Evolutionary conservation across 148 eudicot species (phyloP).

Genomic region (Persicaria tinctoria): DNA sequence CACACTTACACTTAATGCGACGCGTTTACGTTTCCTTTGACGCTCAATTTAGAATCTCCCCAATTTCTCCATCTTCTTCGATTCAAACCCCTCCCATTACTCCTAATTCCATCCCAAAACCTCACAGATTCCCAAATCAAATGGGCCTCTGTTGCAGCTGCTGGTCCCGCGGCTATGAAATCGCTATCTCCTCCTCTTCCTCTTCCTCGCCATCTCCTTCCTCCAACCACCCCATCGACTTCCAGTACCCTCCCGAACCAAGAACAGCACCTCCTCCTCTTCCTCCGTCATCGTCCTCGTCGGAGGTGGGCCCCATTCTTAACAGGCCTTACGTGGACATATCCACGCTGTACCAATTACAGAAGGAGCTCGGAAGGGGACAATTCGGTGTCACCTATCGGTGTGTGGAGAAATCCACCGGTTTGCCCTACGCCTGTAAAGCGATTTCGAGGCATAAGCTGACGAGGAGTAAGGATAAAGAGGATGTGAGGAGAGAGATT

Average conservation of each 20-base stretch:
- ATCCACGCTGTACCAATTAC: slow-evolving; percentile 36
- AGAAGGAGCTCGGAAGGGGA: slow-evolving; percentile 71
- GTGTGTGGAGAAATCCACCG: slow-evolving; percentile 53
- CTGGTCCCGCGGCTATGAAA: neutral
- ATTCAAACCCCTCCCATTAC: too few relatives aligned
- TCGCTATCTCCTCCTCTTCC: neutral
- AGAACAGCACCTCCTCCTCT: neutral
- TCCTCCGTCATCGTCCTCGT: slow-evolving; percentile 8
- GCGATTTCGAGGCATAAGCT: slow-evolving; percentile 64
- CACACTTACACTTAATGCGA: neutral
- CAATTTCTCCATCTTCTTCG: too few relatives aligned
- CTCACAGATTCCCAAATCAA: neutral
- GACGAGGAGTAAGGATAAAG: slow-evolving; percentile 37
- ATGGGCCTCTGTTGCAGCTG: slow-evolving; percentile 14
- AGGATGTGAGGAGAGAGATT: slow-evolving; percentile 68
- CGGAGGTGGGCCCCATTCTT: slow-evolving; percentile 34
- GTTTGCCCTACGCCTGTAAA: slow-evolving; percentile 58
- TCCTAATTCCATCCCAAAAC: neutral
- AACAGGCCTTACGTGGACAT: slow-evolving; percentile 46
- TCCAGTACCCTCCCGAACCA: neutral
- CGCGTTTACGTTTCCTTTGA: neutral
- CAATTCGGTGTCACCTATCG: slow-evolving; percentile 78
- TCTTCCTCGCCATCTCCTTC: neutral
- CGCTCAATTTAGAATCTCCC: neutral
- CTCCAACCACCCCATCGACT: neutral